Conservation (phyloP, 495 filamentous ascomycete species). For the Penicillium lagena region DNA sequence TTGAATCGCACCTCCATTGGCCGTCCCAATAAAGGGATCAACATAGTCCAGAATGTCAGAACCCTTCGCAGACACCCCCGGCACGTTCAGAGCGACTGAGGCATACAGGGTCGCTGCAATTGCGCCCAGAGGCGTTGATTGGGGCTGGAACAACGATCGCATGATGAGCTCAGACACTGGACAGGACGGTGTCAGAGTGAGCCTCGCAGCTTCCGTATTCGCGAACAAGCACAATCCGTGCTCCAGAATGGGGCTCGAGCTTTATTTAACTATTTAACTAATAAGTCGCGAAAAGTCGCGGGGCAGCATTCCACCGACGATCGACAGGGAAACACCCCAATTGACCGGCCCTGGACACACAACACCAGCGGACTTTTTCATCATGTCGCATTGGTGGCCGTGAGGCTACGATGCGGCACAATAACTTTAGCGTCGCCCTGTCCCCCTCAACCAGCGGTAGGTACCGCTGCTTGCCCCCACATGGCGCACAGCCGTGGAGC, state of each 20-base stretch:
- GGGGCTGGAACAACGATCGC: not conserved
- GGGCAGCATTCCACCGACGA: not conserved
- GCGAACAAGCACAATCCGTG: not conserved
- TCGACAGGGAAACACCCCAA: not conserved
- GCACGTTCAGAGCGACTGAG: constrained; percentile 4
- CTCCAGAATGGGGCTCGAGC: too few species aligned
- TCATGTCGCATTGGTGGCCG: too few species aligned
- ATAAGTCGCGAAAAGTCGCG: not conserved
- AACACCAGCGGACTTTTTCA: not conserved
- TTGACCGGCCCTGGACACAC: not conserved
- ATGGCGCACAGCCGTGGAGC: too few species aligned
- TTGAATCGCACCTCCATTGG: constrained; percentile 43
- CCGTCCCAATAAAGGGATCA: constrained; percentile 53
- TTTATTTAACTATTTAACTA: too few species aligned
- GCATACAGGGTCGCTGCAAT: constrained; percentile 6
- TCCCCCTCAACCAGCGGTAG: too few species aligned
- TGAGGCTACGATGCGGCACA: too few species aligned
- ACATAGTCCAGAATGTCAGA: constrained; percentile 39
- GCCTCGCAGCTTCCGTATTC: constrained; percentile 11
- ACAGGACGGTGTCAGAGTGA: not conserved
- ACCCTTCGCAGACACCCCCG: constrained; percentile 1
- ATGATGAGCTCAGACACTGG: not conserved
- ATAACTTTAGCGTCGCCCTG: too few species aligned
- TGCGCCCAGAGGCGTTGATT: not conserved
- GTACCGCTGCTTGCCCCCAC: too few species aligned